Evolutionary conservation across 805 yeast species (phyloP).

Genomic region (Kodamaea kaohsiungensis): DNA sequence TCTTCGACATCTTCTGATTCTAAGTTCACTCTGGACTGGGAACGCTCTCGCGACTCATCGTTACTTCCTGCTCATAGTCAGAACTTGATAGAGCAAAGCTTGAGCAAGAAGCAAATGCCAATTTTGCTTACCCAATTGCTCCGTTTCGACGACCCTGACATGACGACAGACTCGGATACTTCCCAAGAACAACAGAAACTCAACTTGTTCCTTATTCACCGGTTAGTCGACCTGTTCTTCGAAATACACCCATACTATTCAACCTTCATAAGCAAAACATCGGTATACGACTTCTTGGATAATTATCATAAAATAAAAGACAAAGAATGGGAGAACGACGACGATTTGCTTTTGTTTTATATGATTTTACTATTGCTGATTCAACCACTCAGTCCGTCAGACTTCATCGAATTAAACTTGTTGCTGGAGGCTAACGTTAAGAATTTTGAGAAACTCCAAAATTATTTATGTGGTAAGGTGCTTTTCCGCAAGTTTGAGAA

Average conservation of each 20-base stretch:
- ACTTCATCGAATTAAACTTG: slow-evolving; percentile 21
- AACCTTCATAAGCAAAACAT: slow-evolving; percentile 37
- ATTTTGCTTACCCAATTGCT: slow-evolving; percentile 18
- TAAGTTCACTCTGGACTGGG: slow-evolving; percentile 10
- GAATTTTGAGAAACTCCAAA: slow-evolving; percentile 21
- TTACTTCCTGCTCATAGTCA: neutral
- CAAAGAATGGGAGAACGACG: slow-evolving; percentile 48
- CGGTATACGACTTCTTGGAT: slow-evolving; percentile 37
- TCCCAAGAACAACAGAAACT: slow-evolving; percentile 14
- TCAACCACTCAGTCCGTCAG: slow-evolving; percentile 35
- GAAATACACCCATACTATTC: slow-evolving; percentile 39
- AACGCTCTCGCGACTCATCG: slow-evolving; percentile 5
- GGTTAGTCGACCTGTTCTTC: slow-evolving; percentile 45
- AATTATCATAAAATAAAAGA: slow-evolving; percentile 32
- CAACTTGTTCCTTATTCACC: slow-evolving; percentile 35
- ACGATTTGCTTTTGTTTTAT: slow-evolving; percentile 46
- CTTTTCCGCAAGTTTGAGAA: slow-evolving; percentile 44
- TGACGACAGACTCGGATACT: slow-evolving; percentile 19
- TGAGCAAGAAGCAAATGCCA: slow-evolving; percentile 36
- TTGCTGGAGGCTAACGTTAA: slow-evolving; percentile 19
- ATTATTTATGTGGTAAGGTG: slow-evolving; percentile 19
- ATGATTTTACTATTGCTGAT: slow-evolving; percentile 46
- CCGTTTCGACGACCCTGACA: slow-evolving; percentile 18
- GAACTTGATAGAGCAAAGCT: slow-evolving; percentile 18
- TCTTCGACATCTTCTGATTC: slow-evolving; percentile 13